Base-by-base conservation (phyloP, 768 basidiomycete genomes). In the Suillus alpinus region DNA sequence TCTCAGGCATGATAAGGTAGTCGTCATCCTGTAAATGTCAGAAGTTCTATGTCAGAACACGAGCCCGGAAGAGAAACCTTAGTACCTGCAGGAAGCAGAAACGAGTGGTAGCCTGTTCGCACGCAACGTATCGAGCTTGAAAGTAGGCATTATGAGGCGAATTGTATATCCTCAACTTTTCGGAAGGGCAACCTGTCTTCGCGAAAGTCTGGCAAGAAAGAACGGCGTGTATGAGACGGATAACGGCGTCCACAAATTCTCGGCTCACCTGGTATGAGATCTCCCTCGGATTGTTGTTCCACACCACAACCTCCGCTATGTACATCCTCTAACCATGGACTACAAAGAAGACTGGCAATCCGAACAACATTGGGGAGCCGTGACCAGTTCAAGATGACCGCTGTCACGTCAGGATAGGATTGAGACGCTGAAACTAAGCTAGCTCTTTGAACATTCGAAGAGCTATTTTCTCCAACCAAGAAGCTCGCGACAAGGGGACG, bases 341-440 rank as follows among this genome's bases (percentile, higher is more conserved):
- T 72, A 66, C 87, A 89, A 14, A 89, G 75, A 26, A 78, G 67
- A 26, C 80, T 79, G 18, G 77, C 76, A 56, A 90, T 85, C 55
- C 78, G 77, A 43, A 80, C 67, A 44, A 90, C 84, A 63, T 90
- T 91, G 0, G 79, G 73, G 26, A 87, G 78, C 18, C 86, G 80
- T 53, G 83, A 84, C 88, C 87, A 89, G 69, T 89, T 89, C 46
- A 89, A 75, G 41, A 90, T 67, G 43, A 89, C 74, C 7, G 81
- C 83, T 6, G 84, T 85, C 13, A 81, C 81, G 62, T 83, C 77
- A 63, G 77, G 75, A 60, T n/a, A 56, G 12, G 57, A 51, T 8
- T 39, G 43, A 40, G 49, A 12, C 13, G 52, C 43, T 36, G 50
- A 18, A 36, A 32, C 14, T 8, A n/a, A 55, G 44, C 34, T 41